Conservation (phyloP, 2,329 filamentous ascomycete genomes). For the Ceratocystis smalleyi region DNA sequence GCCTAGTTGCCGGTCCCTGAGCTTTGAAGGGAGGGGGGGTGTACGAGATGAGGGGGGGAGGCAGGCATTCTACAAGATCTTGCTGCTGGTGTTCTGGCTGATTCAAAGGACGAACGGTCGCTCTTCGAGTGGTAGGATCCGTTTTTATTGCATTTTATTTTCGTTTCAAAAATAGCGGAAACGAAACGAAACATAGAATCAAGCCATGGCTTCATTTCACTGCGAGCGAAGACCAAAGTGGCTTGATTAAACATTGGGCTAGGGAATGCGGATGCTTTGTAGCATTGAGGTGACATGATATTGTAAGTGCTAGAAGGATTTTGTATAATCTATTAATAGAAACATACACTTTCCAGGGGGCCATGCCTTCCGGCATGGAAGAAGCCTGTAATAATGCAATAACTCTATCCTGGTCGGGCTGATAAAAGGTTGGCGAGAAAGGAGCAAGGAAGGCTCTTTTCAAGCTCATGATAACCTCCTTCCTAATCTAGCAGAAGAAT, state of each 20-base stretch:
- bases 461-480: not conserved
- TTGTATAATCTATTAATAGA: not conserved
- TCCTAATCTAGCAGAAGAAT: not conserved
- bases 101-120: not conserved
- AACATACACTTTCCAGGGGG: not conserved
- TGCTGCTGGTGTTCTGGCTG: not conserved
- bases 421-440: not conserved
- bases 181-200: not conserved
- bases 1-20: not conserved
- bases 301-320: not conserved
- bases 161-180: not conserved
- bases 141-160: not conserved
- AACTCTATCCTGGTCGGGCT: not conserved
- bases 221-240: not conserved
- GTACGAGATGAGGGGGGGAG: not conserved
- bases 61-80: too few relatives aligned
- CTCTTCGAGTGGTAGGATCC: not conserved
- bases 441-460: not conserved
- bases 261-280: not conserved
- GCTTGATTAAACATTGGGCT: not conserved
- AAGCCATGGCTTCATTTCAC: not conserved
- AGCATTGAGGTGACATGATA: not conserved
- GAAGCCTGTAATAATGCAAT: not conserved
- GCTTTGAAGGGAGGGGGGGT: not conserved
- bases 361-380: not conserved